A percentile compares a stretch with the other conserved stretches of the same genome.
Evolutionary conservation across 306 rosid species (phyloP).

Genomic region (Coriaria nepalensis): DNA sequence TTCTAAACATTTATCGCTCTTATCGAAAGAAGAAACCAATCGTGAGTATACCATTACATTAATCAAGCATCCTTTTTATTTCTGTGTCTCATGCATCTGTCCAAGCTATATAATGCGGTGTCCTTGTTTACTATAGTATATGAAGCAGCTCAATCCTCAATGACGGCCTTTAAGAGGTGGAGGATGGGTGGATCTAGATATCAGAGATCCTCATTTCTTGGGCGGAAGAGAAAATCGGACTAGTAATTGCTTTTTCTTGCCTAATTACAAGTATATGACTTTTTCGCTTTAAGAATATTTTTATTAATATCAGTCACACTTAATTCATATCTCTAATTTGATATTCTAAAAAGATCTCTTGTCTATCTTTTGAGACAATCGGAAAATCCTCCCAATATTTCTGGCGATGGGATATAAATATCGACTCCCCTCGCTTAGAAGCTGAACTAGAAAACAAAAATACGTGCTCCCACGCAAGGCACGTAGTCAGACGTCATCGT

Average conservation of each 20-base stretch:
- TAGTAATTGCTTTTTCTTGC: conserved; percentile 32
- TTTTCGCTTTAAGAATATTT: too few relatives aligned
- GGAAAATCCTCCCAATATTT: too few relatives aligned
- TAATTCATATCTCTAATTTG: conserved; percentile 8
- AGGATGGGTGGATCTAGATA: conserved; percentile 88
- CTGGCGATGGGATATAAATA: too few relatives aligned
- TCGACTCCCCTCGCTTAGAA: too few relatives aligned
- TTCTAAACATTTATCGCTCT: conserved; percentile 46
- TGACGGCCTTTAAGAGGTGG: conserved; percentile 87
- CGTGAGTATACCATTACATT: conserved; percentile 35
- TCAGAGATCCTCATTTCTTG: conserved; percentile 62
- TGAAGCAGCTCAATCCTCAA: conserved; percentile 85
- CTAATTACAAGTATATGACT: too few relatives aligned
- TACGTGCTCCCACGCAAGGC: too few relatives aligned
- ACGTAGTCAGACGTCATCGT: too few relatives aligned
- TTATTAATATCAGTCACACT: too few relatives aligned
- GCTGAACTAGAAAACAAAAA: too few relatives aligned
- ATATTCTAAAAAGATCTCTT: too few relatives aligned
- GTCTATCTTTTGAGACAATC: too few relatives aligned
- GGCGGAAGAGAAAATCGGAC: conserved; percentile 64
- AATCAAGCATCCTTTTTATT: conserved; percentile 11
- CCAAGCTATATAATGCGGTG: conserved; percentile 6
- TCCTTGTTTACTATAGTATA: conserved; percentile 41
- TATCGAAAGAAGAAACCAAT: conserved; percentile 74
- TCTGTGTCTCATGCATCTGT: conserved; percentile 1